Conservation (phyloP, 2,329 filamentous ascomycete genomes). For the Lojkania enalia region DNA sequence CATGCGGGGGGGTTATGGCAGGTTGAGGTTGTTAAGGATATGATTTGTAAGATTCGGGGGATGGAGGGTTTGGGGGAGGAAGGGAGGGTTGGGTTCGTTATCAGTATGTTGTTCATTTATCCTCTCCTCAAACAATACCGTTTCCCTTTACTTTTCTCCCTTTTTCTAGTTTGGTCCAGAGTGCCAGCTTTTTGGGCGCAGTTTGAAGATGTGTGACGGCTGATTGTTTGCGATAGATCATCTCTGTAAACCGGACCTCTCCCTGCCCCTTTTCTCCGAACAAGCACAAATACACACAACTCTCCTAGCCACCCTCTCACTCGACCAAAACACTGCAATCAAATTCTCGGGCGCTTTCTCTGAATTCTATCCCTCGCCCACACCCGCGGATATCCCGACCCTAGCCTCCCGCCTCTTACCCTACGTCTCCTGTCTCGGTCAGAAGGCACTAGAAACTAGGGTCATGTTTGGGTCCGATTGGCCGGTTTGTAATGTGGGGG, state of each 20-base stretch:
- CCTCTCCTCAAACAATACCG: no score
- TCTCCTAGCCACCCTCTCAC: no score
- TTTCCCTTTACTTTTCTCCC: constrained; percentile 5
- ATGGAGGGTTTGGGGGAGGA: constrained; percentile 58
- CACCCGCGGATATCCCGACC: constrained; percentile 51
- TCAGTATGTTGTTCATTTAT: constrained; percentile 61
- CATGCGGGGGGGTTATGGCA: constrained; percentile 72
- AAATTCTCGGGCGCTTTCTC: constrained; percentile 88
- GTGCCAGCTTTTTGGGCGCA: no score
- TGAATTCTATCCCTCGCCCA: constrained; percentile 64
- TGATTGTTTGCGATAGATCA: constrained; percentile 67
- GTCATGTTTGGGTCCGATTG: constrained; percentile 94
- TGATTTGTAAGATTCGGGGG: constrained; percentile 50
- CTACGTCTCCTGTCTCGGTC: no score
- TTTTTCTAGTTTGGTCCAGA: not conserved
- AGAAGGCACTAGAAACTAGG: constrained; percentile 67
- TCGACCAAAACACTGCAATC: no score
- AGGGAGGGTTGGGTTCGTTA: constrained; percentile 66
- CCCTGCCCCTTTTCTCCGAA: constrained; percentile 51
- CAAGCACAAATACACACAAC: no score
- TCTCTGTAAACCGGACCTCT: constrained; percentile 84
- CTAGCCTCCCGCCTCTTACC: constrained; percentile 66
- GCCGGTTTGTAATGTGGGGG: constrained; percentile 81
- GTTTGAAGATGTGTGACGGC: not conserved
- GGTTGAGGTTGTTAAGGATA: constrained; percentile 40